Base-by-base conservation (phyloP, 78 protist genomes). In the Trichosphaerium sp. region DNA sequence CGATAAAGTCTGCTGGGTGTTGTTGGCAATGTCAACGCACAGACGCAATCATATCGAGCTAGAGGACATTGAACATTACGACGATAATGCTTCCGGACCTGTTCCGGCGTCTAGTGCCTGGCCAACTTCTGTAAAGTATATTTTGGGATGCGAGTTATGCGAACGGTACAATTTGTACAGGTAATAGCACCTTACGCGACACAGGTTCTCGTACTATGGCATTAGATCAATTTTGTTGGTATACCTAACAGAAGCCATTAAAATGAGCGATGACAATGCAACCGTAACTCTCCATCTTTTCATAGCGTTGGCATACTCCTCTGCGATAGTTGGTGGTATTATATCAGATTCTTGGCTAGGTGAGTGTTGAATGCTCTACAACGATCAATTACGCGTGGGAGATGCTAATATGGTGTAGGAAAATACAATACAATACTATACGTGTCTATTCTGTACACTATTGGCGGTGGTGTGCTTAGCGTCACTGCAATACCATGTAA, bases 141-240 rank as follows among this genome's bases (percentile, higher is more conserved):
- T 82, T 41, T 38, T 82, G 32, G 77, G 73, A 28, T 66, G 75
- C 51, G 88, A 82, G 64, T 55, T 75, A 1, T 64, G 71, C 69
- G 88, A 83, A 73, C 58, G 83, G 61, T 70, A 58, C 44, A 3
- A 60, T 25, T 11, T 8, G 7, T 7, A 48, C 21, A 48, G 8
- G 10, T 12, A n/a, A 21, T 39, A 34, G n/a, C 42, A 18, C 25
- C 40, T 11, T 42, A 74, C 12, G 23, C 35, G 56, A 55, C n/a
- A 39, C 61, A 57, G 68, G 40, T 69, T 35, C 11, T 64, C 69
- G 10, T 76, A 38, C 37, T 76, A 83, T 57, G 83, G 81, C 21
- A 31, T 74, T 10, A 60, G 69, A 28, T 29, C 81, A 8, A 58
- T 87, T 21, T 26, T 81, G 0, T 29, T 34, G n/a, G 21, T 82